Base-by-base conservation (phyloP, 2,329 filamentous ascomycete species). In the Zasmidium angulare region DNA sequence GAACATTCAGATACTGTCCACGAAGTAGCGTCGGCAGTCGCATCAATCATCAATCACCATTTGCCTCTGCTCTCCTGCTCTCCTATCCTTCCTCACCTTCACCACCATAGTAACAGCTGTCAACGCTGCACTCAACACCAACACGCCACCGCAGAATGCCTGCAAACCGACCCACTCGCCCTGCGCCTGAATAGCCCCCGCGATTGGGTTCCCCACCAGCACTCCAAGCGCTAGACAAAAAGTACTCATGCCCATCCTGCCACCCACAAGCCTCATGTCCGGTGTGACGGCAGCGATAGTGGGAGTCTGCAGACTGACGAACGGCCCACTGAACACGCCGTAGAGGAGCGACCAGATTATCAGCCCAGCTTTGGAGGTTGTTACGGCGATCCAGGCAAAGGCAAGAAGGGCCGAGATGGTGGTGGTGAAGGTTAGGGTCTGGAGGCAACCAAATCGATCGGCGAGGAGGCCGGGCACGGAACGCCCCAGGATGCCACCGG, bases 401-500 rank as follows among this genome's bases (percentile, higher is more conserved):
- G 24, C 29, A 40, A 68, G 56, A 2, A 61, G 24, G 6, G 57
- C 62, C 19, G 58, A 61, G 2, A 60, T 43, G 3, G 74, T 64
- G 1, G 74, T 72, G 46, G 75, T 75, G 2, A 77, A 43, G 12
- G 53, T 56, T 2, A 79, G 72, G 56, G 79, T 75, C 64, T 81
- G 81, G 53, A 79, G 71, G 0, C 77, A 73, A 0, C 79, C 79
- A 2, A 77, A 61, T 19, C 74, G 72, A 62, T 81, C 79, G 12
- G 77, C 74, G n/a, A 78, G 57, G 50, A 74, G 66, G 43, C 78
- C 79, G 0, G 78, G 77, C 1, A 81, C 65, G 59, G 78, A 76
- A 3, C 78, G 76, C 1, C 79, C 79, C 69, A 81, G 76, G 10
- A 73, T 40, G 47, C 55, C 55, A 11, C 85, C 82, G 0, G 79